Percentiles rank a stretch among this genome's conserved stretches.
These are phyloP conservation scores for sweet orange (Citrus sinensis) DNA, from an alignment of 345 rosid species.

Conservation along the genomic window DNA sequence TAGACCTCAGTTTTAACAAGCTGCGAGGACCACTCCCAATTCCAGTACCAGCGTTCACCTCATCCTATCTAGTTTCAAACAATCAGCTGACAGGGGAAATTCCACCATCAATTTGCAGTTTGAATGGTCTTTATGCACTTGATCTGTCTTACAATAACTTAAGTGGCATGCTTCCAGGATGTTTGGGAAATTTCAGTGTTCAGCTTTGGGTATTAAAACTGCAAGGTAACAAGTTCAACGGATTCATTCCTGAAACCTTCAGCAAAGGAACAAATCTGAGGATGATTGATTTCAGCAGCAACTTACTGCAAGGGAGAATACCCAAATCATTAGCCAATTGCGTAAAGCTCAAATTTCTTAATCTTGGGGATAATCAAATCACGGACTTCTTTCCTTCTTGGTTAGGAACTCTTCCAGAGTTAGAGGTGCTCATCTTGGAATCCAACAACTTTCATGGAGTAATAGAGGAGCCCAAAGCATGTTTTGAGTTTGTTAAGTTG, in stretches of 20 bases:
- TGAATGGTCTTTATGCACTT: too few species aligned
- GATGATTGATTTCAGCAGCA: constrained; percentile 18
- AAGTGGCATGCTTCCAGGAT: constrained; percentile 19
- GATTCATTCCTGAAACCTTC: constrained; percentile 8
- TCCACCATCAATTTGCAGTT: too few species aligned
- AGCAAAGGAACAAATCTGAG: background rate
- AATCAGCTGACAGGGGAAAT: constrained; percentile 21
- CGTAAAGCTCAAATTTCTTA: background rate
- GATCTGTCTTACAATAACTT: background rate
- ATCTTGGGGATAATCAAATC: constrained; percentile 11
- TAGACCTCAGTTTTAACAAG: background rate
- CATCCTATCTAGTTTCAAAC: background rate
- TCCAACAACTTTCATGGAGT: constrained; percentile 5
- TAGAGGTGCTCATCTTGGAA: constrained; percentile 3
- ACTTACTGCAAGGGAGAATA: constrained; percentile 5
- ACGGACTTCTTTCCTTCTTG: constrained; percentile 18
- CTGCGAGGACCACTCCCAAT: background rate
- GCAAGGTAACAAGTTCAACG: background rate
- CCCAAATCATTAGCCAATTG: constrained; percentile 14
- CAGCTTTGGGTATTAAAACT: background rate
- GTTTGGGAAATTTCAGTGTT: constrained; percentile 10
- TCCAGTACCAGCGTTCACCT: background rate
- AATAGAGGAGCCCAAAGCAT: background rate
- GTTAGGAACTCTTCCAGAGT: constrained; percentile 14
- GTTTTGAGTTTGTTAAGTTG: background rate